phyloP scores from a whole-genome alignment of 495 filamentous ascomycete species.

The Penicillium angulare region DNA sequence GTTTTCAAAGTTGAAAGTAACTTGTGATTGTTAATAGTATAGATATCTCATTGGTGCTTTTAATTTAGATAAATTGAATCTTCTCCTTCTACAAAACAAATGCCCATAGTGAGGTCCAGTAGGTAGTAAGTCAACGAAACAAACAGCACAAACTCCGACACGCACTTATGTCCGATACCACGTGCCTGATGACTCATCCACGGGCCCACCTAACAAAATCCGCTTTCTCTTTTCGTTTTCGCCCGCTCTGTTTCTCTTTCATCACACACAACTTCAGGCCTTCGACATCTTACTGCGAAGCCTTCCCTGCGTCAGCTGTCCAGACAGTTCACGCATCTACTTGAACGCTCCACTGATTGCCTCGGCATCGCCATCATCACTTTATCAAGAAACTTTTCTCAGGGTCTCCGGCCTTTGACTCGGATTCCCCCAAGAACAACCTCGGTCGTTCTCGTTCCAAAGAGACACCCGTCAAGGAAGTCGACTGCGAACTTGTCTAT shows the following conservation, averaged over 20 bases:
- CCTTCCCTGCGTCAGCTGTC: conserved; percentile 23
- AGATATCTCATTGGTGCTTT: no score
- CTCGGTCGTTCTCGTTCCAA: conserved; percentile 36
- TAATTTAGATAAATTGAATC: no score
- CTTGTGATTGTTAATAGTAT: not conserved
- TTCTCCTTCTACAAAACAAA: no score
- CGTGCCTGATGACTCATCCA: conserved; percentile 25
- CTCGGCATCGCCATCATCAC: conserved; percentile 29
- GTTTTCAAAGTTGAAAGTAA: not conserved
- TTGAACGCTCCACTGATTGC: conserved; percentile 4
- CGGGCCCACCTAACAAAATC: conserved; percentile 11
- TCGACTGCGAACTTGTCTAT: conserved; percentile 60
- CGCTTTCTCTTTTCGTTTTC: conserved; percentile 8
- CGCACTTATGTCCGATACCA: conserved; percentile 17
- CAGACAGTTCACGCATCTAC: conserved; percentile 17
- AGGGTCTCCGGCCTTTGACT: conserved; percentile 30
- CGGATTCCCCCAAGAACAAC: conserved; percentile 34
- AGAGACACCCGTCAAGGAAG: conserved; percentile 38
- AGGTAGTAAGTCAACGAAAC: no score
- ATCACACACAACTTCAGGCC: conserved; percentile 12
- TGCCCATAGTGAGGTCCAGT: no score
- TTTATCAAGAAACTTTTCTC: conserved; percentile 13
- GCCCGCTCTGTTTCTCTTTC: conserved; percentile 6
- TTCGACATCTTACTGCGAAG: conserved; percentile 20
- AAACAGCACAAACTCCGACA: not conserved